Evolutionary conservation across 805 yeast genomes (phyloP), one percentile per base, ranked within the genome.

Genomic region (Torulaspora indica): DNA sequence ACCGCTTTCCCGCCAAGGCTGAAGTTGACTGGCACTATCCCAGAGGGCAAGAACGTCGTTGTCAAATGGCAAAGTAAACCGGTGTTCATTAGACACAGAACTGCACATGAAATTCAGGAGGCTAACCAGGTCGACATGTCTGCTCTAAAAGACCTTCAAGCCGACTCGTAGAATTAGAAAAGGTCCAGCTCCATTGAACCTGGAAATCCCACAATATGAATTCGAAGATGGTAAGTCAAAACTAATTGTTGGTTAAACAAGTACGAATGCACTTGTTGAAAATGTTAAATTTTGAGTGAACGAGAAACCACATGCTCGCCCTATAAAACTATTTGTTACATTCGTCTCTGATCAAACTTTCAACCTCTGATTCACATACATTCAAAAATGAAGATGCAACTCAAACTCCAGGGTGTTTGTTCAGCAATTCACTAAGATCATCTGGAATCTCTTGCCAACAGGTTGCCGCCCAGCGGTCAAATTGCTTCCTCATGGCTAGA

Each of bases 31-130:
- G 80, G 82, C 46, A 85, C 87, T 52, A 88, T 93, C 55, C 99
- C 99, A 62, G 88, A 83, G 68, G 98, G 98, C 72, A 91, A 91
- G 78, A 93, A 93, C 72, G 95, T 93, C 54, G 87, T 93, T 64
- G 95, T 93, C 58, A 93, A 93, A 75, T 93, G 99, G 99, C 96
- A 95, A 74, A 98, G 99, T 74, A 93, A 93, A 78, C 99, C 99
- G 55, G 96, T 93, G 55, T 93, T 93, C 75, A 89, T 93, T 70
- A 91, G 99, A 79, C 99, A 93, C 80, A 85, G 99, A 81, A 90
- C 98, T 36, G 72, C 78, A 36, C 79, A 76, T 51, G 99, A 93
- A 77, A 90, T 93, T 58, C 87, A 79, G 40, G 98, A 93, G 76
- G 99, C 99, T 55, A 86, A 89, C 71, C 62, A 68, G 13, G 86